Evolutionary conservation across 805 yeast species (phyloP), one percentile per base, ranked within the genome.

Genomic region (Pichia paraexigua): DNA sequence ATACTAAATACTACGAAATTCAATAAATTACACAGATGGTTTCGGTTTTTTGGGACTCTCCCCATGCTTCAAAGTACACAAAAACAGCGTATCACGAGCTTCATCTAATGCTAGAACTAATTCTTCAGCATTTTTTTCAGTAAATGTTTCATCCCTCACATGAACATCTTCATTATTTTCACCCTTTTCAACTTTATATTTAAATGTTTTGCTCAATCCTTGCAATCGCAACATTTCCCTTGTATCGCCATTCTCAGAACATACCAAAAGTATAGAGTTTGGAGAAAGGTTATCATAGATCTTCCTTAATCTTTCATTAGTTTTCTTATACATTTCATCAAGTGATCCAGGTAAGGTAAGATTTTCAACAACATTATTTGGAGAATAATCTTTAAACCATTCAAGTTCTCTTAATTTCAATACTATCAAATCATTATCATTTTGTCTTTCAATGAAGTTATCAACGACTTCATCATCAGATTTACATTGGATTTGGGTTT

Each of bases 161-260:
- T 56, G 61, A 15, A 49, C 51, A 11, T 63, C 60, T 18, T 66
- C 64, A 30, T 75, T 74, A 12, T 75, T 66, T 20, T 71, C 73
- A 32, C 52, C 52, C 60, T 79, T 68, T 55, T 70, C 74, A 21
- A 52, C 56, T 53, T 63, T 70, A 35, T 65, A 67, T 48, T 70
- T 71, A 63, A 72, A 76, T 37, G 72, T 71, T 52, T 68, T 62
- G 53, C 75, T 75, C 53, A 74, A 57, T 12, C 62, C 61, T 46
- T 76, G 77, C 43, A 88, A 67, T 45, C 67, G 63, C 48, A 67
- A 65, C 68, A 81, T 70, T 47, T 72, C 75, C 11, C 74, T 64
- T 2, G 82, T 78, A 59, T 82, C 80, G 12, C 89, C 88, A 47
- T 77, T 70, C 1, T 87, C 88, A 0, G 87, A 74, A 58, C 80